Conservation (phyloP, 805 yeast genomes). For the Saccharomycopsis lassenensis region DNA sequence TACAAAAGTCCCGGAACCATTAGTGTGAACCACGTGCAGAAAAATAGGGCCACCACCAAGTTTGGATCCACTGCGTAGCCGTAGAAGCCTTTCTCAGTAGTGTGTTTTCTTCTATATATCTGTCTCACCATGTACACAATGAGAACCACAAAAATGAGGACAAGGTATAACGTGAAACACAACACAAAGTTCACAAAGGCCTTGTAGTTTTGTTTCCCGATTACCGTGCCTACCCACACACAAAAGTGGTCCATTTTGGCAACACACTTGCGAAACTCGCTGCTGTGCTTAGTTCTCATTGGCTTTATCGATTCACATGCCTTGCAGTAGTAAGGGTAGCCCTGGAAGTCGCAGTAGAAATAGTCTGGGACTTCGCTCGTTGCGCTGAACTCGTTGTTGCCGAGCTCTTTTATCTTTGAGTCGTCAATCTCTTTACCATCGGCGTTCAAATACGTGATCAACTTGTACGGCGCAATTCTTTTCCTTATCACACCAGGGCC, state of each 20-base stretch:
- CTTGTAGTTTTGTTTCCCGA: conserved; percentile 55
- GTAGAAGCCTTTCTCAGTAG: background rate
- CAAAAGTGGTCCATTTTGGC: conserved; percentile 80
- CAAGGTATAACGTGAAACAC: conserved; percentile 9
- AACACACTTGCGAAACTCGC: conserved; percentile 43
- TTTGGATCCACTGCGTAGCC: conserved; percentile 12
- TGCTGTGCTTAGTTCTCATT: conserved; percentile 62
- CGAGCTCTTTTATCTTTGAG: background rate
- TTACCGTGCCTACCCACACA: conserved; percentile 58
- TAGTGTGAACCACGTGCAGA: conserved; percentile 10
- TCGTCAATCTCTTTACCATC: conserved; percentile 7
- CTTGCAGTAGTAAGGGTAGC: conserved; percentile 71
- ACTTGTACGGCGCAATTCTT: conserved; percentile 13
- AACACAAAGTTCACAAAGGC: conserved; percentile 12
- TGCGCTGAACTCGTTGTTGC: background rate
- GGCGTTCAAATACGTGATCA: conserved; percentile 10
- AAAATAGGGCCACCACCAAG: conserved; percentile 4
- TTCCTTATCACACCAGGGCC: conserved; percentile 12
- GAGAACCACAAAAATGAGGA: conserved; percentile 8
- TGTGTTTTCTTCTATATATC: conserved; percentile 1
- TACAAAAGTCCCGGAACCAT: conserved; percentile 6
- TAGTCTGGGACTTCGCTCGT: conserved; percentile 31
- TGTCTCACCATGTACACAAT: conserved; percentile 11
- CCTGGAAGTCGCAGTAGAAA: conserved; percentile 60
- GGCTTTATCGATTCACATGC: conserved; percentile 55